A percentile compares a stretch with the other conserved stretches of the same genome.
These are phyloP conservation scores for Magnolia sinica DNA, from an alignment of 164 flowering plant genomes.

Conservation along the genomic window DNA sequence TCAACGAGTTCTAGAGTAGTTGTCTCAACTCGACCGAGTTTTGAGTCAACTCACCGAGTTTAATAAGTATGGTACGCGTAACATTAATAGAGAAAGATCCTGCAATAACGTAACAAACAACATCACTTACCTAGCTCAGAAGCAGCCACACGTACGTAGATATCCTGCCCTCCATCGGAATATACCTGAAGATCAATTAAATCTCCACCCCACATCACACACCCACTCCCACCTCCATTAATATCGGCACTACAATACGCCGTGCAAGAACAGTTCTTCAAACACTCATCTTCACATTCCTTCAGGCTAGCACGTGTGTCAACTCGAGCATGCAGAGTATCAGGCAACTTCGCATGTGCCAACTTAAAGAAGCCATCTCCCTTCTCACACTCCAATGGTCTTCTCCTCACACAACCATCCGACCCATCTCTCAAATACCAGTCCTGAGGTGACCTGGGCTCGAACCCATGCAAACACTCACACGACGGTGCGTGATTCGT, in stretches of 20 bases:
- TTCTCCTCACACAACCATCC: slow-evolving; percentile 26
- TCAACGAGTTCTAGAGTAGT: background rate
- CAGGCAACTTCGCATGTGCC: slow-evolving; percentile 32
- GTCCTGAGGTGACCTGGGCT: slow-evolving; percentile 22
- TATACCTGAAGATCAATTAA: slow-evolving; percentile 24
- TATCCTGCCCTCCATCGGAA: slow-evolving; percentile 20
- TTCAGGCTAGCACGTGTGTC: background rate
- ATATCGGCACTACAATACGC: slow-evolving; percentile 30
- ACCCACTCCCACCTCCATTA: background rate
- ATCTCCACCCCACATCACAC: slow-evolving; percentile 30
- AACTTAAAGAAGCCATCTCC: slow-evolving; percentile 19
- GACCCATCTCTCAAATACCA: slow-evolving; percentile 28
- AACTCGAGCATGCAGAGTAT: slow-evolving; percentile 1
- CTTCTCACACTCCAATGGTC: background rate
- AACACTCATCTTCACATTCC: slow-evolving; percentile 27
- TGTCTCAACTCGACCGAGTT: background rate
- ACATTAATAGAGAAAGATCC: background rate
- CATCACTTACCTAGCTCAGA: slow-evolving; percentile 8
- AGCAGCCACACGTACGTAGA: slow-evolving; percentile 21
- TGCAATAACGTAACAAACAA: background rate
- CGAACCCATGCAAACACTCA: slow-evolving; percentile 36
- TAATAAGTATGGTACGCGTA: background rate
- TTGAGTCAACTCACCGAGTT: background rate
- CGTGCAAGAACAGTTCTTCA: slow-evolving; percentile 31
- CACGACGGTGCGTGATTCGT: slow-evolving; percentile 22